Conservation (phyloP, 371 early-diverging fungal genomes). For the Choanephora cucurbitarum region DNA sequence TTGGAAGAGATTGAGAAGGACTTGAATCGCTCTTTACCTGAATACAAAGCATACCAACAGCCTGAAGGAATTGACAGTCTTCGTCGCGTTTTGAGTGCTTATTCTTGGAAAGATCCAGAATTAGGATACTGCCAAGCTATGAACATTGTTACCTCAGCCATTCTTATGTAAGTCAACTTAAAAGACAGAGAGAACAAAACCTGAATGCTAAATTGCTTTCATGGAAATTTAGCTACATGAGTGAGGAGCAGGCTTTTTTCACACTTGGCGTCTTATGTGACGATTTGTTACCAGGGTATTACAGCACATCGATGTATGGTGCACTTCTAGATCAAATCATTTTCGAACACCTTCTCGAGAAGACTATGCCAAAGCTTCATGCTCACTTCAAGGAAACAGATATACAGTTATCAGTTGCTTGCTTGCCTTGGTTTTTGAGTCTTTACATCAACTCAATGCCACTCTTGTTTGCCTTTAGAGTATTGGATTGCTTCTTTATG, state of each 20-base stretch:
- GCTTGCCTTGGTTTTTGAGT: constrained; percentile 95
- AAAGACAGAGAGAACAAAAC: not conserved
- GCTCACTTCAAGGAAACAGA: constrained; percentile 82
- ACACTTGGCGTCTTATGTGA: constrained; percentile 87
- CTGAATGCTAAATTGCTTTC: too few relatives aligned
- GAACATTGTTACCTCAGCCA: constrained; percentile 95
- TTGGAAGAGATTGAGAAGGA: constrained; percentile 98
- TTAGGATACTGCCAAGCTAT: constrained; percentile 99
- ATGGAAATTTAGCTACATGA: constrained; percentile 63
- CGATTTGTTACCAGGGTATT: constrained; percentile 91
- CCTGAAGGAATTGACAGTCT: constrained; percentile 89
- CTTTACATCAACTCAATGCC: constrained; percentile 95
- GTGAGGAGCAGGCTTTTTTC: constrained; percentile 98
- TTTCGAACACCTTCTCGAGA: constrained; percentile 84
- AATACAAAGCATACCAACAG: constrained; percentile 91
- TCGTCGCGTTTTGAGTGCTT: constrained; percentile 87
- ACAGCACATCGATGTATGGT: constrained; percentile 96
- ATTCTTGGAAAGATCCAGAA: constrained; percentile 84
- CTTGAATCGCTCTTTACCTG: constrained; percentile 89
- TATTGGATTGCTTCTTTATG: constrained; percentile 93
- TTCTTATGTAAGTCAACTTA: constrained; percentile 18
- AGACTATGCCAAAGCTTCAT: constrained; percentile 77
- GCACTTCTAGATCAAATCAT: constrained; percentile 94
- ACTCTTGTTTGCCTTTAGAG: constrained; percentile 80
- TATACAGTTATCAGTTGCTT: constrained; percentile 94